phyloP scores from a whole-genome alignment of 2,329 filamentous ascomycete genomes.

The Monosporascus sp. region DNA sequence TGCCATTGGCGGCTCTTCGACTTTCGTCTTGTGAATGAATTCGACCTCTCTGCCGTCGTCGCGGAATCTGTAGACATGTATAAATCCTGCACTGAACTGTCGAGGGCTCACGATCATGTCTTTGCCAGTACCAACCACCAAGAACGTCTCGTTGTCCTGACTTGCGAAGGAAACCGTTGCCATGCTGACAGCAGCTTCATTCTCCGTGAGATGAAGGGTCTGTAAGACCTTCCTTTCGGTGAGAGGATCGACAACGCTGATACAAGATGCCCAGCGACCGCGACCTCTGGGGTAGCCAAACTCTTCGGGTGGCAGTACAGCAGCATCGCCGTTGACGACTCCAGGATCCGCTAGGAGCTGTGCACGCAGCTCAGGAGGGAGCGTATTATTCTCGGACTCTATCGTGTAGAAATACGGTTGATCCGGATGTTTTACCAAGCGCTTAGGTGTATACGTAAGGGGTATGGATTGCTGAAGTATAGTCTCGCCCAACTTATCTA shows the following conservation, averaged over 20 bases:
- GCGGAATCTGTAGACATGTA: conserved; percentile 87
- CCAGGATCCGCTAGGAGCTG: conserved; percentile 68
- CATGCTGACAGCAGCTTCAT: conserved; percentile 86
- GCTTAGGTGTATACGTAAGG: conserved; percentile 83
- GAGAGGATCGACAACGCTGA: conserved; percentile 83
- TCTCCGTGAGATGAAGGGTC: conserved; percentile 77
- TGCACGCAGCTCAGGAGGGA: conserved; percentile 72
- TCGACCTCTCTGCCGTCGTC: conserved; percentile 84
- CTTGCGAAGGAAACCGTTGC: conserved; percentile 81
- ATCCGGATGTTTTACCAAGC: conserved; percentile 82
- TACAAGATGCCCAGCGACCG: conserved; percentile 92
- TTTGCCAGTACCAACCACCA: conserved; percentile 92
- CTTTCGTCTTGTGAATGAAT: conserved; percentile 93
- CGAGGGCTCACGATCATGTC: conserved; percentile 77
- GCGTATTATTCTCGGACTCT: conserved; percentile 86
- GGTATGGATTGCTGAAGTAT: conserved; percentile 81
- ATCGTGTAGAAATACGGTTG: conserved; percentile 89
- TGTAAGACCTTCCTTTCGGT: conserved; percentile 67
- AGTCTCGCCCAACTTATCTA: conserved; percentile 80
- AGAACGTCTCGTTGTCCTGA: conserved; percentile 81
- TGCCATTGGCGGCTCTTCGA: conserved; percentile 85
- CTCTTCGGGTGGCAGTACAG: conserved; percentile 66
- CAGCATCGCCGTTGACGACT: conserved; percentile 66
- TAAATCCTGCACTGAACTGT: conserved; percentile 71
- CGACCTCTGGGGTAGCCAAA: conserved; percentile 84